These are phyloP conservation scores for Herpetomonas tarakana DNA, from an alignment of 208 protist species.

Conservation along the genomic window DNA sequence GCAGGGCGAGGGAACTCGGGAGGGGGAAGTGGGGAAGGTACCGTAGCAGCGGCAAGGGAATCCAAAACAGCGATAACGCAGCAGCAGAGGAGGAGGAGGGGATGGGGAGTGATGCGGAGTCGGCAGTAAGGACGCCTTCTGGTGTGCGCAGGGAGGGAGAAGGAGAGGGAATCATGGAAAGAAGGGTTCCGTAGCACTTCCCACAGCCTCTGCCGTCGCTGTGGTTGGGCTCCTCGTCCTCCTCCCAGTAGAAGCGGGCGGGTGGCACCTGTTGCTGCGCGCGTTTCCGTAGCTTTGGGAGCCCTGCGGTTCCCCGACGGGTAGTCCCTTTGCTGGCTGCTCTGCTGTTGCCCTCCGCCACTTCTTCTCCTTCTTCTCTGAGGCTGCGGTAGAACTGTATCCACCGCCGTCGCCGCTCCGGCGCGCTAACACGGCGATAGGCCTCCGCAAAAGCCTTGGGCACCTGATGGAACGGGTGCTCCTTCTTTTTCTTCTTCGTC, in stretches of 20 bases:
- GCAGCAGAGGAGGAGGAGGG: neutral
- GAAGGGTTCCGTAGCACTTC: neutral
- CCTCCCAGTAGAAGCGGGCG: too few relatives aligned
- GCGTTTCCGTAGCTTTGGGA: too few relatives aligned
- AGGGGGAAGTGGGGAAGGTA: slow-evolving; percentile 1
- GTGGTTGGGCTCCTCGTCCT: too few relatives aligned
- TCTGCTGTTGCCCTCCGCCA: too few relatives aligned
- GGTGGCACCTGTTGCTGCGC: too few relatives aligned
- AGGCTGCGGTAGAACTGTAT: too few relatives aligned
- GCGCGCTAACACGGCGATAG: neutral
- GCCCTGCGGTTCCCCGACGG: too few relatives aligned
- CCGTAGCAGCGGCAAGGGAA: neutral
- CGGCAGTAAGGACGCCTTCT: neutral
- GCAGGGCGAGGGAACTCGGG: neutral
- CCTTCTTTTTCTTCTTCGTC: neutral
- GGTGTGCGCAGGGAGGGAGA: neutral
- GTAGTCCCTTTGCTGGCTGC: too few relatives aligned
- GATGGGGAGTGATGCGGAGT: neutral
- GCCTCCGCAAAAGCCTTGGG: neutral
- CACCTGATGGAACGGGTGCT: neutral
- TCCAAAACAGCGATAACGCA: too few relatives aligned
- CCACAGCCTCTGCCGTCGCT: neutral
- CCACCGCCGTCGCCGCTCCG: too few relatives aligned
- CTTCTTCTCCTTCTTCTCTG: too few relatives aligned
- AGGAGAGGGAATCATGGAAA: neutral